These are phyloP conservation scores for Exophiala bonariae DNA, from an alignment of 2,329 filamentous ascomycete species.

Conservation along the genomic window DNA sequence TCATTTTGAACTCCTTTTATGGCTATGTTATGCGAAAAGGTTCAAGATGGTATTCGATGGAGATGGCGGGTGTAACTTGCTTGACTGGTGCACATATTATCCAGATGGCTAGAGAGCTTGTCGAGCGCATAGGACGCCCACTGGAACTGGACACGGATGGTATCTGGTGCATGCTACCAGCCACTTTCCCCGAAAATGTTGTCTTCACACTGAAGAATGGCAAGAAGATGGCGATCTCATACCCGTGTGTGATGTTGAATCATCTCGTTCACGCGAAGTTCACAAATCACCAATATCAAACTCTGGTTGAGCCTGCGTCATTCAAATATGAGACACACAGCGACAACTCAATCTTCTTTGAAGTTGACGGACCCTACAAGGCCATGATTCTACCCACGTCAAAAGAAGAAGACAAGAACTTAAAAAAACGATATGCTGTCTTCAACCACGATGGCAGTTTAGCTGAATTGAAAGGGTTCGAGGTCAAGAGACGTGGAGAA, in stretches of 20 bases:
- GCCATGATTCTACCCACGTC: slow-evolving; percentile 97
- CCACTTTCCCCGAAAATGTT: slow-evolving; percentile 95
- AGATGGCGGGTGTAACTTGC: slow-evolving; percentile 98
- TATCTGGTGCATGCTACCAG: slow-evolving; percentile 99
- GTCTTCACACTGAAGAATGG: slow-evolving; percentile 90
- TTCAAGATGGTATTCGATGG: slow-evolving; percentile 97
- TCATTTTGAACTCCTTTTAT: slow-evolving; percentile 98
- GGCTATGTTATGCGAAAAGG: slow-evolving; percentile 99
- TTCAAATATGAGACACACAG: slow-evolving; percentile 96
- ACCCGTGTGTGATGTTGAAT: slow-evolving; percentile 98
- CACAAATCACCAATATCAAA: slow-evolving; percentile 97
- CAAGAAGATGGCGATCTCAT: slow-evolving; percentile 95
- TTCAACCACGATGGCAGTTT: slow-evolving; percentile 98
- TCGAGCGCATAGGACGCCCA: slow-evolving; percentile 88
- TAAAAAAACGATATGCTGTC: slow-evolving; percentile 98
- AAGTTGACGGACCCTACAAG: slow-evolving; percentile 95
- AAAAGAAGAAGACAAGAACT: slow-evolving; percentile 98
- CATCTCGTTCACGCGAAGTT: slow-evolving; percentile 92
- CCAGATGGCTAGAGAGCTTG: slow-evolving; percentile 88
- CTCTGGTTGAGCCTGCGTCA: slow-evolving; percentile 71
- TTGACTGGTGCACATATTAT: slow-evolving; percentile 95
- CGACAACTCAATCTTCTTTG: slow-evolving; percentile 99
- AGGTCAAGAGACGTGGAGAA: slow-evolving; percentile 95
- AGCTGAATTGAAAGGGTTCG: slow-evolving; percentile 94
- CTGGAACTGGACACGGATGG: slow-evolving; percentile 96